phyloP scores from a whole-genome alignment of 2,329 filamentous ascomycete species.

The Herpotrichia juniperi region DNA sequence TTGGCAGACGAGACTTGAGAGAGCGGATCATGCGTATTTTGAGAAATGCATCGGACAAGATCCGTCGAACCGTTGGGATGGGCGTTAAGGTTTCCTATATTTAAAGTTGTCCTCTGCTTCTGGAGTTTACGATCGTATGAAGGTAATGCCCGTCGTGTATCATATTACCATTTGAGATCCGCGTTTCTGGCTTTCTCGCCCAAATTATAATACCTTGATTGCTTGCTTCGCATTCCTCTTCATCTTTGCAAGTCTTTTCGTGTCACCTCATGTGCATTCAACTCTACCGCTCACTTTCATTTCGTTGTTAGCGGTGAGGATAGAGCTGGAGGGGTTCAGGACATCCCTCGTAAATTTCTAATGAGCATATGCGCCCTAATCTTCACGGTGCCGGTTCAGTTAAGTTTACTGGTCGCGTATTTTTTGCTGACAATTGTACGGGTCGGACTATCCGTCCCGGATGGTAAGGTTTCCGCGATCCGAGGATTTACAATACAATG shows the following conservation, averaged over 20 bases:
- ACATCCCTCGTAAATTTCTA: too few relatives aligned
- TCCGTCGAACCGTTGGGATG: conserved; percentile 88
- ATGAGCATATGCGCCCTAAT: background rate
- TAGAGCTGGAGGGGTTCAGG: too few relatives aligned
- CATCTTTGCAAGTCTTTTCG: background rate
- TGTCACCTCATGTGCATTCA: background rate
- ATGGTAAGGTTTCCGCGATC: background rate
- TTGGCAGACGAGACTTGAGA: conserved; percentile 76
- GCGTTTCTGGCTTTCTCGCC: background rate
- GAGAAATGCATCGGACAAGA: conserved; percentile 76
- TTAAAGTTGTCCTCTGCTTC: conserved; percentile 47
- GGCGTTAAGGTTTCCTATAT: conserved; percentile 98
- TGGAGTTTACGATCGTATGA: conserved; percentile 1
- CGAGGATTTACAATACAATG: background rate
- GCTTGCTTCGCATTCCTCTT: background rate
- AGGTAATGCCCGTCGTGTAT: conserved; percentile 3
- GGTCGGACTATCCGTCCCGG: background rate
- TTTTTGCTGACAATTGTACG: background rate
- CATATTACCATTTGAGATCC: background rate
- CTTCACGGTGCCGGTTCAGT: background rate
- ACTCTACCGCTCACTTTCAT: too few relatives aligned
- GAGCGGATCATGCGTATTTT: conserved; percentile 74
- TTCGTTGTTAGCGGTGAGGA: too few relatives aligned
- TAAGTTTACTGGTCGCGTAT: background rate
- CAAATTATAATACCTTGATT: background rate